Base-by-base conservation (phyloP, 495 filamentous ascomycete genomes). In the Annulohypoxylon maeteangense region DNA sequence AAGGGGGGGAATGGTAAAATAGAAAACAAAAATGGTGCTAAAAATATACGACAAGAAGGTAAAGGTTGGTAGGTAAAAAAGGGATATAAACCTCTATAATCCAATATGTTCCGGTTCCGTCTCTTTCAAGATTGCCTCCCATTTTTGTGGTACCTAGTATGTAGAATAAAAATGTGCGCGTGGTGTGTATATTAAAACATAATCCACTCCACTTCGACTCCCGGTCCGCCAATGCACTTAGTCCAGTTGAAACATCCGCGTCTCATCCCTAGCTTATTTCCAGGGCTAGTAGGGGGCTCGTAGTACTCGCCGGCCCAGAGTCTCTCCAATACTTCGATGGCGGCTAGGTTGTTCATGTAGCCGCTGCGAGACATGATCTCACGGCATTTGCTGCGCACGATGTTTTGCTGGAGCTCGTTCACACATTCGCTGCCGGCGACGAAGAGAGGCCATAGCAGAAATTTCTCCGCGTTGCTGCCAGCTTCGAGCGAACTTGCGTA, bases 401-500 rank as follows among this genome's bases (percentile, higher is more conserved):
- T 86, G 31, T 86, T 84, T 60, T 94, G 90, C 68, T 97, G 92
- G 38, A 89, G 82, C 68, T 93, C 91, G 59, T 91, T 89, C 58
- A 97, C 92, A 76, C 94, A 97, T 81, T 97, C 95, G 22, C 92
- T 93, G 29, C 95, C 94, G 0, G 90, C 90, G 54, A 98, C 91
- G 76, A 97, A 97, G 8, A 98, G 85, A 7, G 95, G 94, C 95
- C 95, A 98, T 1, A 98, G 88, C 23, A 98, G 82, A 73, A 95
- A 97, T 75, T 97, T 95, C 78, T 95, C 92, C 50, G 87, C 85
- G 66, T 79, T 82, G 69, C 83, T 85, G 51, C 84, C 84, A 1
- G 90, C 87, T 65, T 92, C 87, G 22, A 97, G 90, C 55, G 89
- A 88, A 12, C 89, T 88, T 38, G 96, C 90, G 78, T 95, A 93